Percentiles rank a stretch among this genome's conserved stretches.
Evolutionary conservation across 2,329 filamentous ascomycete genomes (phyloP).

Genomic region (Neofusicoccum parvum): DNA sequence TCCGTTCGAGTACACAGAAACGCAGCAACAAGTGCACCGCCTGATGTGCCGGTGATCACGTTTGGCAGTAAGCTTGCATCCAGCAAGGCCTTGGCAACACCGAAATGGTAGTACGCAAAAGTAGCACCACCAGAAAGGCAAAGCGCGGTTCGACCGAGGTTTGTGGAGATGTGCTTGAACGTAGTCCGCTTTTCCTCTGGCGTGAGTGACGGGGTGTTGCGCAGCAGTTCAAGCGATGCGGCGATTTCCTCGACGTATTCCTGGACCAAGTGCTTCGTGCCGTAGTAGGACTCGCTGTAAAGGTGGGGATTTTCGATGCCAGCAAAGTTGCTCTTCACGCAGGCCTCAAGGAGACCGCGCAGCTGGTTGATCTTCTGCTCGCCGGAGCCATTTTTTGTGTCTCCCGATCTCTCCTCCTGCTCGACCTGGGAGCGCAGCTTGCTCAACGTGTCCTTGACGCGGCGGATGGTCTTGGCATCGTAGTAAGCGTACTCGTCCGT

Average conservation of each 20-base stretch:
- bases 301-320: conserved; percentile 90
- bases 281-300: conserved; percentile 98
- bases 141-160: conserved; percentile 88
- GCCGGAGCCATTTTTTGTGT: conserved; percentile 27
- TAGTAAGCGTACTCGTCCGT: conserved; percentile 77
- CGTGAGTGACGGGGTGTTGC: conserved; percentile 67
- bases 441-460: conserved; percentile 75
- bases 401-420: conserved; percentile 55
- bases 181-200: conserved; percentile 74
- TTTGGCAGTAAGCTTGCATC: conserved; percentile 85
- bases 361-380: conserved; percentile 70
- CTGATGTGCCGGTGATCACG: conserved; percentile 95
- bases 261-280: conserved; percentile 93
- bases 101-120: conserved; percentile 97
- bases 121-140: conserved; percentile 92
- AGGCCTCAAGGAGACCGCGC: conserved; percentile 77
- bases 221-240: conserved; percentile 67
- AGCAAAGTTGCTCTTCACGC: conserved; percentile 96
- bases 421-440: conserved; percentile 59
- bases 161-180: conserved; percentile 87
- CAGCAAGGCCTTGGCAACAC: conserved; percentile 84
- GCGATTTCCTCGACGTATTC: conserved; percentile 85
- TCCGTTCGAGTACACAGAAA: conserved; percentile 88
- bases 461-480: conserved; percentile 78
- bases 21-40: conserved; percentile 85